Evolutionary conservation across 139 green algal genomes (phyloP).

Genomic region (Coelastrella sp.): DNA sequence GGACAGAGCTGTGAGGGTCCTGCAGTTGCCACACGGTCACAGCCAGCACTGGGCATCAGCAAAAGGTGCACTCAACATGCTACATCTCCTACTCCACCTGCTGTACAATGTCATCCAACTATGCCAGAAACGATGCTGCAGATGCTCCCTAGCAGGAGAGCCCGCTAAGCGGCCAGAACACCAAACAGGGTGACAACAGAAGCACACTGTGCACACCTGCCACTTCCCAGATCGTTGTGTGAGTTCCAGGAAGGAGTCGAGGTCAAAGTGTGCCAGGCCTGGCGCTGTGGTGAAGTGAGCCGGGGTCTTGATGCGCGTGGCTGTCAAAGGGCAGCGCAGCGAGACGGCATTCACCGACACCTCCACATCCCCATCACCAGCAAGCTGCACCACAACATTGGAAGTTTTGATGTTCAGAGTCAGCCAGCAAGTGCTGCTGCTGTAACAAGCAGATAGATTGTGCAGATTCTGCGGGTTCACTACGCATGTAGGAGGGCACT

Average conservation of each 20-base stretch:
- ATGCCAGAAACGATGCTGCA: background rate
- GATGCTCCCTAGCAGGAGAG: background rate
- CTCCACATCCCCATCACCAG: slow-evolving; percentile 56
- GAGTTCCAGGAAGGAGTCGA: slow-evolving; percentile 82
- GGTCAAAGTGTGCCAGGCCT: slow-evolving; percentile 82
- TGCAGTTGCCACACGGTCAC: background rate
- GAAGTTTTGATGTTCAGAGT: background rate
- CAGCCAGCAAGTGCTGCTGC: background rate
- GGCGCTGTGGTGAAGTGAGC: slow-evolving; percentile 51
- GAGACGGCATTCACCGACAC: slow-evolving; percentile 59
- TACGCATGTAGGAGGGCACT: background rate
- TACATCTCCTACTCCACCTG: background rate
- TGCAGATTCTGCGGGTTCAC: background rate
- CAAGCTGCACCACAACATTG: slow-evolving; percentile 20
- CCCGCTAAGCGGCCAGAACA: background rate
- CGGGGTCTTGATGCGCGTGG: slow-evolving; percentile 63
- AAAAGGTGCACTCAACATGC: background rate
- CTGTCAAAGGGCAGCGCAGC: slow-evolving; percentile 71
- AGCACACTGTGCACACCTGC: slow-evolving; percentile 73
- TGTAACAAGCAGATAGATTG: background rate
- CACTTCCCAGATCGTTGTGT: slow-evolving; percentile 85
- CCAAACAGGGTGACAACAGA: background rate
- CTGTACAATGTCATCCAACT: background rate
- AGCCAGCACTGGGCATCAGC: no score
- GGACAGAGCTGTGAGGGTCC: background rate